Evolutionary conservation across 768 basidiomycete species (phyloP), one percentile per base, ranked within the genome.

Genomic region (Serendipita sp.): DNA sequence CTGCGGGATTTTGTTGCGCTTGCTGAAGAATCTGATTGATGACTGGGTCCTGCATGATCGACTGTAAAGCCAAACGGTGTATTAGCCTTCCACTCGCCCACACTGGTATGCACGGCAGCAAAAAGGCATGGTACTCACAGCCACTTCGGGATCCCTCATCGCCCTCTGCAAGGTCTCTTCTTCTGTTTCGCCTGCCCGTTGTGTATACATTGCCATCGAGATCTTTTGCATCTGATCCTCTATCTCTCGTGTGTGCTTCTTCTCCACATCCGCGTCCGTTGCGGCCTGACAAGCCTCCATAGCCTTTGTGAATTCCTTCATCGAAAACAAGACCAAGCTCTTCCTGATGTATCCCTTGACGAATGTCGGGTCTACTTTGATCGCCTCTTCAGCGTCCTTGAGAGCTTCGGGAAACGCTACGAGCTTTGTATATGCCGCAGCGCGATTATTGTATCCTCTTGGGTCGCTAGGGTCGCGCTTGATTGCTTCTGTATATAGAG

Each of bases 311-410:
- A 89, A 84, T 28, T 98, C 94, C 68, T 90, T 89, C 95, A 98
- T 97, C 41, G 84, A 82, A 71, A 83, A 83, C 41, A 95, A 76
- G 51, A 97, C 84, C 70, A 83, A 83, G 28, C 87, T 81, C 76
- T 98, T 98, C 69, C 96, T 90, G 68, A 99, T 88, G 76, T 97
- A 87, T 7, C 90, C 96, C 76, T 94, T 98, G 76, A 95, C 90
- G 71, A 97, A 96, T 60, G 78, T 78, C 41, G 91, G 84, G 75
- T 98, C 95, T 58, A 88, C 82, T 75, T 85, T 86, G 79, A 98
- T 92, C 30, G 96, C 92, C 73, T 89, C 85, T 65, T 99, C 84
- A 44, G 85, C 91, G 71, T 99, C 96, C 75, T 98, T 98, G 71
- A 98, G 80, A 1, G 94, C 96, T 74, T 99, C 96, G 10, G 93